Conservation (phyloP, 2,329 filamentous ascomycete genomes). For the Ambrosiella cleistominuta region DNA sequence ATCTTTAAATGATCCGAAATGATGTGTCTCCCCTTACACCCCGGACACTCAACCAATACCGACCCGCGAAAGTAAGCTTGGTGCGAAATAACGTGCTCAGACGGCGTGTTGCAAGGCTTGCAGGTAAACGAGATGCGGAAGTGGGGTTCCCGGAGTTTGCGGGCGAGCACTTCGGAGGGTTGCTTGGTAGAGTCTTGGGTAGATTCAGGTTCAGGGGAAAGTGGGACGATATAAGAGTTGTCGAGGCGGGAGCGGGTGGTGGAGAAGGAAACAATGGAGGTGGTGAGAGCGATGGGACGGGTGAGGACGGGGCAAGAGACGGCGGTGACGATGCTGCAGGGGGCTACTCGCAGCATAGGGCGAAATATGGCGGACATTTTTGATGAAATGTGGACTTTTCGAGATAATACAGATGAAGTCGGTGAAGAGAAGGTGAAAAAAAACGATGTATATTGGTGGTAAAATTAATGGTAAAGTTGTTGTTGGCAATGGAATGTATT, state of each 20-base stretch:
- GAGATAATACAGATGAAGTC: no score
- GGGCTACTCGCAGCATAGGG: no score
- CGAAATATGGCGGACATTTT: no score
- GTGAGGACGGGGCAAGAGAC: no score
- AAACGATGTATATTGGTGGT: no score
- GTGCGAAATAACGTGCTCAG: conserved; percentile 74
- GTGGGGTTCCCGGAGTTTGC: conserved; percentile 36
- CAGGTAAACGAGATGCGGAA: conserved; percentile 91
- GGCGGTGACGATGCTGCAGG: no score
- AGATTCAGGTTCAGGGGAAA: conserved; percentile 7
- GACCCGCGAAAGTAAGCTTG: conserved; percentile 89
- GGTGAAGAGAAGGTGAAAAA: no score
- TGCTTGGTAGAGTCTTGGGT: conserved; percentile 5
- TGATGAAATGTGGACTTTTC: no score
- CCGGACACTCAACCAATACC: conserved; percentile 73
- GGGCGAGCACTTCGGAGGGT: conserved; percentile 19
- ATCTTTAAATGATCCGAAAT: conserved; percentile 78
- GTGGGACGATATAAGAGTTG: conserved; percentile 2
- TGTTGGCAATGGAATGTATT: no score
- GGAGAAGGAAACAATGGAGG: no score
- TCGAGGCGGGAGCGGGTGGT: neutral
- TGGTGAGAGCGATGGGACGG: no score
- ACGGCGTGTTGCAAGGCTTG: conserved; percentile 62
- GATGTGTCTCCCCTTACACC: conserved; percentile 72
- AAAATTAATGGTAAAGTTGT: no score